These are phyloP conservation scores for Medicago lupulina DNA, from an alignment of 306 rosid genomes.

Conservation along the genomic window DNA sequence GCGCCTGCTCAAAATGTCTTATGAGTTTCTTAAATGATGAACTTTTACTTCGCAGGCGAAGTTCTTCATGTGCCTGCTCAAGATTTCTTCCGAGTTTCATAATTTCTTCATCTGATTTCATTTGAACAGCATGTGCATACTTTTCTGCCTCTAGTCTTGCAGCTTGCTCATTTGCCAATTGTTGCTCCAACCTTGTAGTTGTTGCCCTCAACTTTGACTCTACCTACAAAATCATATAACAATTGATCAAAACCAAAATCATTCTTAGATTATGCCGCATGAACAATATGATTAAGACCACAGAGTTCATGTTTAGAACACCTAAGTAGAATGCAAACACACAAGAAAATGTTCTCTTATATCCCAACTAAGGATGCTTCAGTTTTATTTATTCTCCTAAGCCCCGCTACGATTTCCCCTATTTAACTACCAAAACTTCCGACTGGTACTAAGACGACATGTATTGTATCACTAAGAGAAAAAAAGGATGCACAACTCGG, in stretches of 20 bases:
- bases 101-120: conserved; percentile 66
- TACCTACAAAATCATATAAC: conserved; percentile 53
- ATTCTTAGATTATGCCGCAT: neutral
- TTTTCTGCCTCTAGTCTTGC: conserved; percentile 72
- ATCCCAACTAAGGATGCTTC: no score
- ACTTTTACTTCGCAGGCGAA: neutral
- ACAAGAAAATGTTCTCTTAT: no score
- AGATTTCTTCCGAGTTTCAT: conserved; percentile 10
- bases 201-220: conserved; percentile 68
- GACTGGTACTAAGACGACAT: no score
- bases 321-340: no score
- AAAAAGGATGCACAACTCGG: no score
- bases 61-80: neutral
- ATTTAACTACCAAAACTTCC: no score
- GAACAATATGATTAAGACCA: no score
- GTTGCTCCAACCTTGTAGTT: conserved; percentile 69
- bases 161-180: conserved; percentile 75
- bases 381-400: no score
- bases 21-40: conserved; percentile 42
- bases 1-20: conserved; percentile 69
- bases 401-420: no score
- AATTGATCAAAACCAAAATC: neutral
- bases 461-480: no score
- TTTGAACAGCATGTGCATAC: conserved; percentile 61
- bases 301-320: no score